Evolutionary conservation across 208 protist species (phyloP).

Genomic region (Novymonas esmeraldas): DNA sequence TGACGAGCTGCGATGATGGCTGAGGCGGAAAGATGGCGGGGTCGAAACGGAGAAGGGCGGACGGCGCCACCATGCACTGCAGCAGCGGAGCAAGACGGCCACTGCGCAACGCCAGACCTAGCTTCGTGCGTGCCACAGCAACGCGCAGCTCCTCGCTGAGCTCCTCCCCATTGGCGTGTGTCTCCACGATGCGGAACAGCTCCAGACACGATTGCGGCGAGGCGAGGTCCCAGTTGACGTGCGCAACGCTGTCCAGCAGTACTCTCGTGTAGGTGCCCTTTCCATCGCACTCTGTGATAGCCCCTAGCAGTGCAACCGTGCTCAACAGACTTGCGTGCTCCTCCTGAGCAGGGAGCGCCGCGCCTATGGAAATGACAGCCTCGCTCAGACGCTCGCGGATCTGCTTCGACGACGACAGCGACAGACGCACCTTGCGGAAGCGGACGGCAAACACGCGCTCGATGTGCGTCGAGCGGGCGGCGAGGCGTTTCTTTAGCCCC

Average conservation of each 20-base stretch:
- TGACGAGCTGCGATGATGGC: constrained; percentile 1
- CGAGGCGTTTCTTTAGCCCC: background rate
- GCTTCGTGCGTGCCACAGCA: constrained; percentile 42
- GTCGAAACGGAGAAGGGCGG: constrained; percentile 6
- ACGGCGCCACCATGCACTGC: constrained; percentile 18
- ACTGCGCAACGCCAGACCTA: constrained; percentile 64
- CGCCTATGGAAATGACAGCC: constrained; percentile 48
- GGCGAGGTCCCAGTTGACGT: constrained; percentile 44
- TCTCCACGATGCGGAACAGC: constrained; percentile 54
- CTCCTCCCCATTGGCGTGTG: constrained; percentile 23
- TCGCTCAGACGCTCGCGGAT: constrained; percentile 56
- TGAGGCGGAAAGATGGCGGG: constrained; percentile 5
- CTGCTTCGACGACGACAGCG: constrained; percentile 34
- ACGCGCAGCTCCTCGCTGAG: constrained; percentile 23
- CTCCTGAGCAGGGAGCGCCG: constrained; percentile 31
- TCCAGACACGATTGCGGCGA: constrained; percentile 57
- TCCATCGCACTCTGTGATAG: constrained; percentile 25
- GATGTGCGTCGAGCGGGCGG: background rate
- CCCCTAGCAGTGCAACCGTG: constrained; percentile 45
- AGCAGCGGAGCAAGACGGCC: constrained; percentile 57
- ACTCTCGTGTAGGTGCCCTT: constrained; percentile 39
- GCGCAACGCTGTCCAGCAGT: constrained; percentile 46
- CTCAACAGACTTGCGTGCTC: constrained; percentile 31
- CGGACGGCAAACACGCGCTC: constrained; percentile 22
- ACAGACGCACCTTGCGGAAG: constrained; percentile 25